Conservation (phyloP, 1,284 basidiomycete species). For the Microbotryum silenes-acaulis region DNA sequence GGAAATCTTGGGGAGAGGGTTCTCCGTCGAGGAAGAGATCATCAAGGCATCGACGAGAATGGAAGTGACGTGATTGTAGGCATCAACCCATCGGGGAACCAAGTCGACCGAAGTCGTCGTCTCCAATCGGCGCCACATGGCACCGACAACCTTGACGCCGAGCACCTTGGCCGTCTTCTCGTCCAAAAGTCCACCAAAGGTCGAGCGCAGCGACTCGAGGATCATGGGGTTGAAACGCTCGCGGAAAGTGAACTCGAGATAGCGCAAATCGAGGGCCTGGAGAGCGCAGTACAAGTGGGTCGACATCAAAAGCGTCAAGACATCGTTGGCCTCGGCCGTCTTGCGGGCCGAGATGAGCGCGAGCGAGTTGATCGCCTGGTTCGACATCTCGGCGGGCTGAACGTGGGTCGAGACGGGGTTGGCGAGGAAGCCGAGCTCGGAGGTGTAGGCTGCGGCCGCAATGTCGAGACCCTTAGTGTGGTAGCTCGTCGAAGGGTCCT, state of each 20-base stretch:
- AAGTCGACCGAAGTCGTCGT: constrained; percentile 52
- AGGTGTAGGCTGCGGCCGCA: constrained; percentile 66
- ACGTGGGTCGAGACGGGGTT: constrained; percentile 67
- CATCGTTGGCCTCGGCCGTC: constrained; percentile 65
- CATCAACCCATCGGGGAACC: constrained; percentile 31
- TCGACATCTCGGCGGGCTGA: constrained; percentile 47
- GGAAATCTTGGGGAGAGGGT: constrained; percentile 44
- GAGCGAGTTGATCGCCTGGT: constrained; percentile 63
- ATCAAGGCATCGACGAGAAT: constrained; percentile 50
- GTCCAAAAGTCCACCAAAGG: constrained; percentile 40
- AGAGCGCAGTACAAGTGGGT: constrained; percentile 68
- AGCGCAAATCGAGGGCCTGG: constrained; percentile 71
- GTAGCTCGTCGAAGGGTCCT: constrained; percentile 70
- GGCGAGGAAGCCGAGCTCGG: constrained; percentile 72
- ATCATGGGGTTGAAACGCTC: constrained; percentile 47
- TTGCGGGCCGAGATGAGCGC: constrained; percentile 71
- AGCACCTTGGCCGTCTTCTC: constrained; percentile 36
- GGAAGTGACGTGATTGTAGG: constrained; percentile 18
- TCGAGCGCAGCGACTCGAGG: constrained; percentile 51
- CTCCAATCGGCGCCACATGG: constrained; percentile 38
- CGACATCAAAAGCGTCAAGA: constrained; percentile 56
- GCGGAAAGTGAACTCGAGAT: constrained; percentile 59
- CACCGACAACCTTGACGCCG: constrained; percentile 28
- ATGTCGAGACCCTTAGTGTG: constrained; percentile 80
- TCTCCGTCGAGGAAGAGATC: constrained; percentile 43